Percentiles rank a stretch among this genome's conserved stretches.
phyloP scores from a whole-genome alignment of 371 early-diverging fungal species.

The Mortierella sp. region DNA sequence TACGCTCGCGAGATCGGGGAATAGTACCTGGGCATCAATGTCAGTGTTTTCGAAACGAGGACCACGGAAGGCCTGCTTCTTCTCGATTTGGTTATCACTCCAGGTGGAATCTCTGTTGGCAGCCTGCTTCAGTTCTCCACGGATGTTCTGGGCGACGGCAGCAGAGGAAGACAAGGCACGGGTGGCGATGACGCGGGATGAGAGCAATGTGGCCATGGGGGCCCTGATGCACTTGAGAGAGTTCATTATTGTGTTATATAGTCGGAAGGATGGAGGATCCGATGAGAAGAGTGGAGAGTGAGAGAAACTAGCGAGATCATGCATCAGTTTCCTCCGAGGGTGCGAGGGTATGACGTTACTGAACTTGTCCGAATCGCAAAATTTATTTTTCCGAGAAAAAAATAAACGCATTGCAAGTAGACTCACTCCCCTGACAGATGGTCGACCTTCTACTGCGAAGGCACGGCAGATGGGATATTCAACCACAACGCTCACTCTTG shows the following conservation, averaged over 20 bases:
- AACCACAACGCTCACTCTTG: too few relatives aligned
- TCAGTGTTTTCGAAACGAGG: slow-evolving; percentile 94
- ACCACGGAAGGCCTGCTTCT: slow-evolving; percentile 77
- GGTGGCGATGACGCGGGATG: slow-evolving; percentile 24
- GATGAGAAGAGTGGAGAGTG: background rate
- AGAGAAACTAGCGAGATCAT: too few relatives aligned
- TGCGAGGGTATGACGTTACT: too few relatives aligned
- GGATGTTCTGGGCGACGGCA: slow-evolving; percentile 30
- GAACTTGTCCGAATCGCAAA: too few relatives aligned
- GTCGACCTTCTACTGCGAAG: too few relatives aligned
- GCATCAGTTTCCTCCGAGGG: too few relatives aligned
- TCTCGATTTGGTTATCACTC: slow-evolving; percentile 81
- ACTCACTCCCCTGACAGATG: too few relatives aligned
- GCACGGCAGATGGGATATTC: too few relatives aligned
- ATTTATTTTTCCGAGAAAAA: too few relatives aligned
- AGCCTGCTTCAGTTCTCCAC: slow-evolving; percentile 67
- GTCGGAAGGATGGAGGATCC: slow-evolving; percentile 16
- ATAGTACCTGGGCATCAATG: slow-evolving; percentile 80
- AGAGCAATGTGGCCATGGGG: slow-evolving; percentile 18
- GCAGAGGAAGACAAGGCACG: slow-evolving; percentile 36
- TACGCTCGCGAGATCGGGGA: too few relatives aligned
- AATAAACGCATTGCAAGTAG: too few relatives aligned
- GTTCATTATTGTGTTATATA: slow-evolving; percentile 20
- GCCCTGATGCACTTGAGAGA: slow-evolving; percentile 46
- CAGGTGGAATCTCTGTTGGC: slow-evolving; percentile 82